These are phyloP conservation scores for Centella asiatica DNA, from an alignment of 129 eudicot species.

Conservation along the genomic window DNA sequence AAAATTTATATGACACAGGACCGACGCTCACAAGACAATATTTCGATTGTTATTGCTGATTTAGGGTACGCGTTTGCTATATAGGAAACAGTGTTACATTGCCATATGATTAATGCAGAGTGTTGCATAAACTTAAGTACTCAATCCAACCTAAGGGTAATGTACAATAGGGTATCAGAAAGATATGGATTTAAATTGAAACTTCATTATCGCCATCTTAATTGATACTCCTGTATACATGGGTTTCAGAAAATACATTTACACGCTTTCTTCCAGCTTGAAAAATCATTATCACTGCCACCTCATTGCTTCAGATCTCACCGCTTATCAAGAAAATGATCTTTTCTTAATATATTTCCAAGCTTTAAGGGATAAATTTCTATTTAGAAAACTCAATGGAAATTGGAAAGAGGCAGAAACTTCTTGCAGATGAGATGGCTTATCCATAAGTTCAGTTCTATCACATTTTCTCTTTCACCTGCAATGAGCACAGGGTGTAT, in stretches of 20 bases:
- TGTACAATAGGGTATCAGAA: too few relatives aligned
- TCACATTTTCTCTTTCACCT: background rate
- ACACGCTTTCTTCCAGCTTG: background rate
- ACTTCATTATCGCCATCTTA: too few relatives aligned
- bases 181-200: too few relatives aligned
- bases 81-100: background rate
- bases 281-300: too few relatives aligned
- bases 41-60: conserved; percentile 87
- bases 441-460: background rate
- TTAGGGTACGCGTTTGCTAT: conserved; percentile 55
- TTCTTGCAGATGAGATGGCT: background rate
- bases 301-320: too few relatives aligned
- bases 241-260: background rate
- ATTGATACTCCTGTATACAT: too few relatives aligned
- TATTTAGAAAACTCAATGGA: background rate
- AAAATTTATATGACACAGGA: conserved; percentile 34
- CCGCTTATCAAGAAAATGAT: too few relatives aligned
- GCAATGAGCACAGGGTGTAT: background rate
- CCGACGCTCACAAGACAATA: conserved; percentile 77
- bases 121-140: background rate
- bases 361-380: background rate
- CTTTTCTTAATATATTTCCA: too few relatives aligned
- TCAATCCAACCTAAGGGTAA: too few relatives aligned
- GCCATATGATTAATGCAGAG: background rate
- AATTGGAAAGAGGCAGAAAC: background rate